A percentile compares a stretch with the other conserved stretches of the same genome.
These are phyloP conservation scores for Ophiocordyceps sinensis DNA, from an alignment of 2,329 filamentous ascomycete species.

Conservation along the genomic window DNA sequence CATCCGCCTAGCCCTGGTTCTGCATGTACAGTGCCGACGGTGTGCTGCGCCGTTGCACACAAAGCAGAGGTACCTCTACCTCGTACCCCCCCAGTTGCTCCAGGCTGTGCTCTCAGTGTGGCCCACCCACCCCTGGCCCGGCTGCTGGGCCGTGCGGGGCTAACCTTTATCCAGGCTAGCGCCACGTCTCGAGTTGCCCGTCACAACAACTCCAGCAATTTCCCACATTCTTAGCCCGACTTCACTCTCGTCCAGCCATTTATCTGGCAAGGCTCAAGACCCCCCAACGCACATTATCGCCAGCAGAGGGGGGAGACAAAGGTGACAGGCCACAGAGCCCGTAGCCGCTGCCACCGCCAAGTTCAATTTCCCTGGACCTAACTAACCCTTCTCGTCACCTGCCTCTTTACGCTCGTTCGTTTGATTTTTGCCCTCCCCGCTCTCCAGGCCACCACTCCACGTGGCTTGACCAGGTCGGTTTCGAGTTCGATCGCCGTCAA, in stretches of 20 bases:
- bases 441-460: background rate
- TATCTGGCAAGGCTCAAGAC: constrained; percentile 1
- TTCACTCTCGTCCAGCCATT: constrained; percentile 2
- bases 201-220: constrained; percentile 21
- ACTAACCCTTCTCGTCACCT: background rate
- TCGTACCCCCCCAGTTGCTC: background rate
- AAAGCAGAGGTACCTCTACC: background rate
- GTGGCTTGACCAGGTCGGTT: background rate
- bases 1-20: too few species aligned
- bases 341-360: background rate
- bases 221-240: constrained; percentile 16
- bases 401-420: background rate
- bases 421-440: background rate
- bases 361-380: constrained; percentile 1
- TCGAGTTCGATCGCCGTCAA: background rate
- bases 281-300: constrained; percentile 3
- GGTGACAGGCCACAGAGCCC: constrained; percentile 3
- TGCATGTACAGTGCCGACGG: background rate
- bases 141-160: background rate
- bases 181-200: constrained; percentile 10
- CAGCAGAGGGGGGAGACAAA: constrained; percentile 2
- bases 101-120: background rate
- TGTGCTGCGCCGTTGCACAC: background rate
- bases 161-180: constrained; percentile 7
- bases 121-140: background rate